Evolutionary conservation across 345 rosid genomes (phyloP).

Genomic region (Hibiscus syriacus): DNA sequence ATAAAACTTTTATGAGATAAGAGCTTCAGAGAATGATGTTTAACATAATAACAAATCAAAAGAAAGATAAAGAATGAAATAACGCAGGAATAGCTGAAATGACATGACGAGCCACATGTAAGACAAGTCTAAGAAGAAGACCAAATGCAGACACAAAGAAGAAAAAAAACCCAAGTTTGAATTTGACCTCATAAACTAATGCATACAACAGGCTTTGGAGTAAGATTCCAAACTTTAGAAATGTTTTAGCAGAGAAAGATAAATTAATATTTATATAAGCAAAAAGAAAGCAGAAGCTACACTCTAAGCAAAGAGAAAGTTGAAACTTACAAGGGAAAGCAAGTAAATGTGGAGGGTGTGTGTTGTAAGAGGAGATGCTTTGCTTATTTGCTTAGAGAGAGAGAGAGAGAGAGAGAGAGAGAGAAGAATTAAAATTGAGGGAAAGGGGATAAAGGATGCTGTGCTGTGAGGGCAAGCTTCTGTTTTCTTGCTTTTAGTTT

Average conservation of each 20-base stretch:
- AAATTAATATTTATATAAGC: neutral
- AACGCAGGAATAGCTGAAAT: neutral
- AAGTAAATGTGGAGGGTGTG: slow-evolving; percentile 23
- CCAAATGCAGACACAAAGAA: neutral
- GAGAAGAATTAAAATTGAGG: slow-evolving; percentile 7
- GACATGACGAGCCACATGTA: neutral
- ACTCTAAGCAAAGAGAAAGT: slow-evolving; percentile 29
- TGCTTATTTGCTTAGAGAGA: slow-evolving; percentile 37
- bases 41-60: slow-evolving; percentile 3
- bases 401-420: slow-evolving; percentile 23
- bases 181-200: slow-evolving; percentile 21
- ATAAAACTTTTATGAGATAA: neutral
- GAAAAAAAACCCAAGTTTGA: slow-evolving; percentile 11
- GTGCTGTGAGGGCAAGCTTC: slow-evolving; percentile 44
- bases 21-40: slow-evolving; percentile 5
- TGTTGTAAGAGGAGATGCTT: slow-evolving; percentile 36
- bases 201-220: slow-evolving; percentile 4
- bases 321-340: slow-evolving; percentile 51
- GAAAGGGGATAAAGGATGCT: slow-evolving; percentile 18
- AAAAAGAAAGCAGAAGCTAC: slow-evolving; percentile 21
- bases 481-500: neutral
- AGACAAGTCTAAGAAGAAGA: slow-evolving; percentile 3
- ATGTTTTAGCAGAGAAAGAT: slow-evolving; percentile 21
- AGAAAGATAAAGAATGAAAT: neutral
- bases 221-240: slow-evolving; percentile 43